Evolutionary conservation across 2,329 filamentous ascomycete species (phyloP), one percentile per base, ranked within the genome.

Genomic region (Blumeriella jaapii): DNA sequence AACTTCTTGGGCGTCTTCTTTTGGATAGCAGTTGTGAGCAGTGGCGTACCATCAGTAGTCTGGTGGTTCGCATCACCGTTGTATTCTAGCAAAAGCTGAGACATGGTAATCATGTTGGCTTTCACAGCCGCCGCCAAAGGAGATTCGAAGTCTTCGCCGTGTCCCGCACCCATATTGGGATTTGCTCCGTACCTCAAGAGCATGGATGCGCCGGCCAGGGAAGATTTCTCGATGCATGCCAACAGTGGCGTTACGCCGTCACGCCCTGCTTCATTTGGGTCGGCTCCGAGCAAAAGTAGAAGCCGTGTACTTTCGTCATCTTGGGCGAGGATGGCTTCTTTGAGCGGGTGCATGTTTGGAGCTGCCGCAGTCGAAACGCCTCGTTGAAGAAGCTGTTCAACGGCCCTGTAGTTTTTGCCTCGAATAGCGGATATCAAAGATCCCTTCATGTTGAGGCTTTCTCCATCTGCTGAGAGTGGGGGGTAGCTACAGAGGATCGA

Each of bases 131-230:
- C 46, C 12, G 64, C 61, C 19, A 80, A 59, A 0, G 77, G 68
- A 1, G 69, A 67, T 42, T 78, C 72, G 3, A 62, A 55, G 7
- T 69, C 64, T 0, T 24, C 22, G 7, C 22, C 22, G 12, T 63
- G 54, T 0, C 70, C 66, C 1, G 62, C 59, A 1, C 60, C 55
- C 29, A 70, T 59, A 49, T 74, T 74, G 7, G 67, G 65, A 50
- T 72, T 71, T 11, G 71, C 71, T 8, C 74, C 73, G 41, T 81
- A 79, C 56, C 78, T 77, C 45, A 78, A 62, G 4, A 82, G 63
- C 32, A 69, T 58, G 18, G 68, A 67, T 0, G 74, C 71, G 3
- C 67, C 73, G 14, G 71, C 68, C 25, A 70, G 52, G 50, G 71
- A 74, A 0, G 62, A 64, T 40, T 63, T 64, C 45, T 69, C 70